Evolutionary conservation across 768 basidiomycete genomes (phyloP).

Genomic region (Cubamyces sp.): DNA sequence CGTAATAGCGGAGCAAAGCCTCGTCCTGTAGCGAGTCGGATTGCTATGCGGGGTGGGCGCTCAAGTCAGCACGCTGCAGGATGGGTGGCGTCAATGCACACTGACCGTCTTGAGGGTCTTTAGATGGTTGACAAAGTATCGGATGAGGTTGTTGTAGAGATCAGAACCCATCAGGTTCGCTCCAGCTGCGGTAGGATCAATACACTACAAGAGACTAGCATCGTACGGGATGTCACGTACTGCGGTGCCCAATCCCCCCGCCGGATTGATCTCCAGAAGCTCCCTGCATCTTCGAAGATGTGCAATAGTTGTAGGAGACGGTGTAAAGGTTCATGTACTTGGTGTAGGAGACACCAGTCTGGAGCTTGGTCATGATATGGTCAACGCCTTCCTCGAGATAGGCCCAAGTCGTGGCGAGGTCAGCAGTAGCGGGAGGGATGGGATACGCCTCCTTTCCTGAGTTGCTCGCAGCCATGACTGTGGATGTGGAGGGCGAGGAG

Average conservation of each 20-base stretch:
- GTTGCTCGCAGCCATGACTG: constrained; percentile 26
- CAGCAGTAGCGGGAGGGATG: constrained; percentile 69
- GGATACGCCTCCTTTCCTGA: constrained; percentile 27
- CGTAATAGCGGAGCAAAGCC: constrained; percentile 88
- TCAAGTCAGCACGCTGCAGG: constrained; percentile 6
- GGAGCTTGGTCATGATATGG: constrained; percentile 90
- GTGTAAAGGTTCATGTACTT: constrained; percentile 91
- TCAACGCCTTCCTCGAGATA: constrained; percentile 88
- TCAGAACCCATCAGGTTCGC: constrained; percentile 97
- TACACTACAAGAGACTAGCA: constrained; percentile 16
- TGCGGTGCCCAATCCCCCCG: constrained; percentile 46
- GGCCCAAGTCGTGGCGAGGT: constrained; percentile 84
- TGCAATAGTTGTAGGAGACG: constrained; percentile 98
- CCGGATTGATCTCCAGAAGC: constrained; percentile 41
- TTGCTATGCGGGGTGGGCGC: constrained; percentile 47
- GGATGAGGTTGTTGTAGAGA: constrained; percentile 92
- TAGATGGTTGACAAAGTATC: constrained; percentile 87
- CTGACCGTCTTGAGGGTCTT: constrained; percentile 64
- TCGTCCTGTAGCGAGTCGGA: constrained; percentile 85
- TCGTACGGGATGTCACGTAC: constrained; percentile 46
- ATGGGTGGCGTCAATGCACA: constrained; percentile 35
- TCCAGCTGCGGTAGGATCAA: constrained; percentile 58
- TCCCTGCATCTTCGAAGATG: constrained; percentile 77
- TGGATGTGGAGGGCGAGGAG: not conserved
- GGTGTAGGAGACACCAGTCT: constrained; percentile 86